Conservation (phyloP, 2,329 filamentous ascomycete species). For the Colletotrichum ledebouriae region DNA sequence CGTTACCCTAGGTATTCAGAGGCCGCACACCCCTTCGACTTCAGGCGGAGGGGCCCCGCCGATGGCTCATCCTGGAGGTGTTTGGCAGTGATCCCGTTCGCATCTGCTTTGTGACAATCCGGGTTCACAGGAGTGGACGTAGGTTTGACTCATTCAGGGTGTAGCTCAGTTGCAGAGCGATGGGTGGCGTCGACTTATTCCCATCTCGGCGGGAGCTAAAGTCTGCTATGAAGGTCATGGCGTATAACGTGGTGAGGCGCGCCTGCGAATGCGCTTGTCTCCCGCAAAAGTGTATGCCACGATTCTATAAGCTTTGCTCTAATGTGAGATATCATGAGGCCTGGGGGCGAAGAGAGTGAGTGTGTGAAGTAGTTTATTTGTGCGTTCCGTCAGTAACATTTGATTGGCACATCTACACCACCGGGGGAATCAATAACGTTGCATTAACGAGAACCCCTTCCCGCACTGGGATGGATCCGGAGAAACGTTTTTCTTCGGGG, state of each 20-base stretch:
- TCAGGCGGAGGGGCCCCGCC: constrained; percentile 5
- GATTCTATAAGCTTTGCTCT: neutral
- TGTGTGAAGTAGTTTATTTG: neutral
- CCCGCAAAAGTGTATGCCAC: neutral
- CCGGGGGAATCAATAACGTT: constrained; percentile 29
- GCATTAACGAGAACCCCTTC: neutral
- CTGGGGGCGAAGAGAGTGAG: neutral
- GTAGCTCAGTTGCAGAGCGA: neutral
- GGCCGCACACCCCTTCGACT: neutral
- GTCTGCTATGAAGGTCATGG: constrained; percentile 15
- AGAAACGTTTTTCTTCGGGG: neutral
- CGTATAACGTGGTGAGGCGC: neutral
- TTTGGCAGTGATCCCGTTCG: neutral
- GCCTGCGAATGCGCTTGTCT: too few species aligned
- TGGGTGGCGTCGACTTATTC: constrained; percentile 24
- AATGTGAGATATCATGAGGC: neutral
- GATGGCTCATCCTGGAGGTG: neutral
- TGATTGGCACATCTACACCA: neutral
- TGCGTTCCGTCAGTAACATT: neutral
- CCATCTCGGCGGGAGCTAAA: constrained; percentile 8
- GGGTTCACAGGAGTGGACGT: neutral
- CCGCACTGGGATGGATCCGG: constrained; percentile 9
- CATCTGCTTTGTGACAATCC: neutral
- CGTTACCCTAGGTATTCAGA: constrained; percentile 1
- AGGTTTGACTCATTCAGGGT: neutral